A percentile compares a stretch with the other conserved stretches of the same genome.
Evolutionary conservation across 441 rosid species (phyloP).

Genomic region (Brassica balearica): DNA sequence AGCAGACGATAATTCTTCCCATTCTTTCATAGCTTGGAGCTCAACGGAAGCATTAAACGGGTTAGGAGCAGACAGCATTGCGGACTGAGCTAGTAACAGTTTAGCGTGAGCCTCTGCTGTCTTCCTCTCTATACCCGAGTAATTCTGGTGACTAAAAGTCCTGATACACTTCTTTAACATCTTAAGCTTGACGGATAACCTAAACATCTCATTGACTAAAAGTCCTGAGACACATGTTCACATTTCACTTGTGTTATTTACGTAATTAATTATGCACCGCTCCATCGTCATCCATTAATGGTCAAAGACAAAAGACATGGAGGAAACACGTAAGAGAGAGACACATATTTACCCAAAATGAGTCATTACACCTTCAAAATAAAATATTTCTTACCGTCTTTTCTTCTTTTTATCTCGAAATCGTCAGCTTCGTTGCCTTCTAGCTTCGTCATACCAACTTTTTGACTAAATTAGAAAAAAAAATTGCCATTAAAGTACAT

Average conservation of each 20-base stretch:
- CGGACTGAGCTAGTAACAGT: no score
- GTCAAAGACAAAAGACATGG: constrained; percentile 31
- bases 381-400: constrained; percentile 8
- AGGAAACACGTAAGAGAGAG: constrained; percentile 32
- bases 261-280: constrained; percentile 34
- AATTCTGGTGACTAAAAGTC: no score
- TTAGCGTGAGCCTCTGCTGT: no score
- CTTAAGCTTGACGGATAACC: no score
- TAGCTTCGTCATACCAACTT: background rate
- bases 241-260: background rate
- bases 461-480: constrained; percentile 5
- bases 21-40: no score
- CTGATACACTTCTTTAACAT: no score
- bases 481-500: constrained; percentile 7
- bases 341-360: constrained; percentile 10
- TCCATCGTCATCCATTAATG: constrained; percentile 39
- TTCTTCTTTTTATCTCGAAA: constrained; percentile 3
- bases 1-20: no score
- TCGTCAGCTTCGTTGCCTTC: background rate
- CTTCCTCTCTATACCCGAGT: no score
- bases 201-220: no score
- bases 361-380: constrained; percentile 25
- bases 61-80: no score
- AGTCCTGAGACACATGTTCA: constrained; percentile 3
- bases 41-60: no score